Conservation (phyloP, 257 asterid species). For the Leonotis leonurus region DNA sequence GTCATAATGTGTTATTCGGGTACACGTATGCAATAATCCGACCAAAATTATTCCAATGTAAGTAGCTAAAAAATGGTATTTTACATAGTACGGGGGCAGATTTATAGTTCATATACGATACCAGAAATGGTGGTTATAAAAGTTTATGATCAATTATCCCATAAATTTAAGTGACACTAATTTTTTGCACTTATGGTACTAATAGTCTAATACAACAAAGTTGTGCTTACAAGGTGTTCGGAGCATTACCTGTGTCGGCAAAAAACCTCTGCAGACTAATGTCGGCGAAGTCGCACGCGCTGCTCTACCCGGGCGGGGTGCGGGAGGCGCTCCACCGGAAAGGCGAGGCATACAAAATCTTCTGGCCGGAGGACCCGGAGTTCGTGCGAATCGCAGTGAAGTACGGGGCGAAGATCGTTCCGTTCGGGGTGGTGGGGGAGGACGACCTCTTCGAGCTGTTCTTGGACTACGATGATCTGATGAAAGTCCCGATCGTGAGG, state of each 20-base stretch:
- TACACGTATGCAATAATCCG: no score
- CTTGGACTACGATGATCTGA: slow-evolving; percentile 26
- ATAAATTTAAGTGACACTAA: no score
- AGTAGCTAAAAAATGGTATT: no score
- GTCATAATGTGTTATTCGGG: no score
- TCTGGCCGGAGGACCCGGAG: slow-evolving; percentile 37
- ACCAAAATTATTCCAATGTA: no score
- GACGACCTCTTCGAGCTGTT: slow-evolving; percentile 23
- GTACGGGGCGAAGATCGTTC: slow-evolving; percentile 27
- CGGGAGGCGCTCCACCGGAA: slow-evolving; percentile 44
- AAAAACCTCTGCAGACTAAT: slow-evolving; percentile 25
- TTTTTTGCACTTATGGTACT: no score
- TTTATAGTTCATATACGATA: no score
- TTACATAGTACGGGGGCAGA: no score
- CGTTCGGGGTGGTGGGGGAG: slow-evolving; percentile 37
- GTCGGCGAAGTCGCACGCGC: slow-evolving; percentile 20
- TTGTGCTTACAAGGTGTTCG: no score
- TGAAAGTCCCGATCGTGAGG: slow-evolving; percentile 16
- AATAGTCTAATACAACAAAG: no score
- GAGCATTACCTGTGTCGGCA: slow-evolving; percentile 36
- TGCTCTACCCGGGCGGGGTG: slow-evolving; percentile 48
- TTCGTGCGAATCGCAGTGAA: slow-evolving; percentile 26
- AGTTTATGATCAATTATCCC: no score
- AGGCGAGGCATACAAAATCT: slow-evolving; percentile 33
- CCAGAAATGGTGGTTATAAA: no score